Conservation (phyloP, 352 stramenopile species). For the Globisporangium mamillatum region DNA sequence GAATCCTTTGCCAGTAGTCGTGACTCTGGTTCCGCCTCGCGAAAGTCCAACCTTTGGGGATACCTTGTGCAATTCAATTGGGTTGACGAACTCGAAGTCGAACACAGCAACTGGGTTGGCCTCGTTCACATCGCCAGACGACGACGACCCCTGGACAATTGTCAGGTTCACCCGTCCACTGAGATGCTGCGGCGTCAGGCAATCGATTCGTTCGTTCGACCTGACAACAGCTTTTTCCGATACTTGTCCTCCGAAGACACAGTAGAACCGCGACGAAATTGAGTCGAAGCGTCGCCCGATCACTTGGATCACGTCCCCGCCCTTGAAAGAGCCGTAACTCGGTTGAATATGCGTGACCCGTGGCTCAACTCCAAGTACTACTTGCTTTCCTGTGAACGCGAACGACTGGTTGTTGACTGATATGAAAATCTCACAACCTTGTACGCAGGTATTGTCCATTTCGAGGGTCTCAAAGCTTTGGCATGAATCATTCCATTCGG, state of each 20-base stretch:
- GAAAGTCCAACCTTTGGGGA: slow-evolving; percentile 23
- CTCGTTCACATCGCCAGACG: not conserved
- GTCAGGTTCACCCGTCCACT: slow-evolving; percentile 21
- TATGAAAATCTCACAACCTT: slow-evolving; percentile 28
- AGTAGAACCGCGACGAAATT: slow-evolving; percentile 21
- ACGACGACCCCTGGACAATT: slow-evolving; percentile 14
- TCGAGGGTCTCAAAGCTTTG: slow-evolving; percentile 10
- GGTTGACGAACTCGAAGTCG: slow-evolving; percentile 33
- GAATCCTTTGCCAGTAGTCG: slow-evolving; percentile 37
- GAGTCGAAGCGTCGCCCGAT: slow-evolving; percentile 20
- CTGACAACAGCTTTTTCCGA: slow-evolving; percentile 7
- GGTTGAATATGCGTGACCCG: slow-evolving; percentile 20
- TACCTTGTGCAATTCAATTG: slow-evolving; percentile 29
- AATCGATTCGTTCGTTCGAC: slow-evolving; percentile 22
- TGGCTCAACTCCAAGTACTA: slow-evolving; percentile 17
- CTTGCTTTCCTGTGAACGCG: slow-evolving; percentile 20
- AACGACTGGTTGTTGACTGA: slow-evolving; percentile 49
- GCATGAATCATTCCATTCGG: slow-evolving; percentile 8
- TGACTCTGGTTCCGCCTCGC: slow-evolving; percentile 29
- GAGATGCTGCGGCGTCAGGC: slow-evolving; percentile 25
- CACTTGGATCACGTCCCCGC: slow-evolving; percentile 30
- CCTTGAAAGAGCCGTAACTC: slow-evolving; percentile 27
- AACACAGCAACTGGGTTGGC: slow-evolving; percentile 21
- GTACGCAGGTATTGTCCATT: not conserved
- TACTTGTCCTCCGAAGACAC: slow-evolving; percentile 25